These are phyloP conservation scores for Dothistroma septosporum DNA, from an alignment of 2,329 filamentous ascomycete species.

Conservation along the genomic window DNA sequence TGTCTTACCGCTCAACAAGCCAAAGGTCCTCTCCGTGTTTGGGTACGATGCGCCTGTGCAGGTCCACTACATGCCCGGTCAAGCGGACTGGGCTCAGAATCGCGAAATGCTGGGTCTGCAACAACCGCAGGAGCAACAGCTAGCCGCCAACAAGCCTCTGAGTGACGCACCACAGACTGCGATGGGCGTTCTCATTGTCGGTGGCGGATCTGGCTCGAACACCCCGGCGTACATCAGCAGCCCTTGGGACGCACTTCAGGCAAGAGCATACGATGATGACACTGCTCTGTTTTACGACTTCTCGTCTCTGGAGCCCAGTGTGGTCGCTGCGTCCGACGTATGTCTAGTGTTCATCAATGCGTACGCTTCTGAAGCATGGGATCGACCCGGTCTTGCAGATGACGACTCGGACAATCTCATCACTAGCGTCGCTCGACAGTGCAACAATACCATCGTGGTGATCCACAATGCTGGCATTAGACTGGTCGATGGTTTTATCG, in stretches of 20 bases:
- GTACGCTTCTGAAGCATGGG: slow-evolving; percentile 37
- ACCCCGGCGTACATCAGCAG: slow-evolving; percentile 34
- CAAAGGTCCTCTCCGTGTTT: slow-evolving; percentile 55
- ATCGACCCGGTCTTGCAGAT: slow-evolving; percentile 37
- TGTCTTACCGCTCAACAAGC: slow-evolving; percentile 51
- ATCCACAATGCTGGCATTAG: slow-evolving; percentile 62
- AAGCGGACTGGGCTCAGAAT: slow-evolving; percentile 24
- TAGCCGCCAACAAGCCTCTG: slow-evolving; percentile 34
- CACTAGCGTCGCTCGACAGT: slow-evolving; percentile 54
- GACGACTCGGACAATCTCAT: slow-evolving; percentile 53
- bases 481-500: slow-evolving; percentile 58
- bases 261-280: slow-evolving; percentile 46
- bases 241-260: slow-evolving; percentile 36
- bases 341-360: slow-evolving; percentile 61
- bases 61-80: slow-evolving; percentile 28
- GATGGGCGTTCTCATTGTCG: slow-evolving; percentile 35
- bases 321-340: slow-evolving; percentile 41
- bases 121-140: slow-evolving; percentile 22
- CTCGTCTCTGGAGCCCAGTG: slow-evolving; percentile 44
- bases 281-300: slow-evolving; percentile 61
- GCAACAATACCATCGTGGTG: slow-evolving; percentile 60
- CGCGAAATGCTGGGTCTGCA: slow-evolving; percentile 25
- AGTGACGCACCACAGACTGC: slow-evolving; percentile 23
- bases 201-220: slow-evolving; percentile 36
- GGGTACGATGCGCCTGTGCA: slow-evolving; percentile 53